Percentiles rank a stretch among this genome's conserved stretches.
These are phyloP conservation scores for Senna tora DNA, from an alignment of 306 rosid genomes.

Conservation along the genomic window DNA sequence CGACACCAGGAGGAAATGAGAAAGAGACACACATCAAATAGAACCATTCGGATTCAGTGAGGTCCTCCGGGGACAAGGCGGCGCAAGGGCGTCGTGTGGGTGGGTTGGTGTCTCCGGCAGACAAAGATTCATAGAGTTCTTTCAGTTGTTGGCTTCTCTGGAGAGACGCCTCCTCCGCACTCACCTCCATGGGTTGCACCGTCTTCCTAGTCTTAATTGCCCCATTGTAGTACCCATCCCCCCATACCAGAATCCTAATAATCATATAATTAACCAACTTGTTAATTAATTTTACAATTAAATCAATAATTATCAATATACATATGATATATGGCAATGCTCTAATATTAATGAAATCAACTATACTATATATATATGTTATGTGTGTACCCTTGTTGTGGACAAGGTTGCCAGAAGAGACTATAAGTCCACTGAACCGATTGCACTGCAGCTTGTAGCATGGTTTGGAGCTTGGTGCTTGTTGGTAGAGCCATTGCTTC, in stretches of 20 bases:
- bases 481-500: constrained; percentile 58
- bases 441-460: constrained; percentile 92
- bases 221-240: constrained; percentile 94
- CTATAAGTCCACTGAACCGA: constrained; percentile 98
- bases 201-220: constrained; percentile 94
- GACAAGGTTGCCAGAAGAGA: constrained; percentile 88
- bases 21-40: constrained; percentile 96
- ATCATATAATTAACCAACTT: no score
- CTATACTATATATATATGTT: no score
- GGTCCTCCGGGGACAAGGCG: constrained; percentile 92
- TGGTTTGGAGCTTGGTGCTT: constrained; percentile 56
- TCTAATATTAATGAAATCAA: no score
- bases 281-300: no score
- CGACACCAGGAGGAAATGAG: constrained; percentile 83
- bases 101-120: constrained; percentile 77
- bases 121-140: constrained; percentile 83
- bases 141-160: constrained; percentile 95
- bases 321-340: no score
- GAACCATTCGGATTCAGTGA: constrained; percentile 97
- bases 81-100: constrained; percentile 82
- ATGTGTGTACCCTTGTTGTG: constrained; percentile 70
- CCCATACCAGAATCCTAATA: constrained; percentile 82
- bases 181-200: constrained; percentile 90
- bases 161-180: constrained; percentile 71
- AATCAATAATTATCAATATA: no score